Evolutionary conservation across 2,329 filamentous ascomycete genomes (phyloP), one percentile per base, ranked within the genome.

Genomic region (Beauveria medogensis): DNA sequence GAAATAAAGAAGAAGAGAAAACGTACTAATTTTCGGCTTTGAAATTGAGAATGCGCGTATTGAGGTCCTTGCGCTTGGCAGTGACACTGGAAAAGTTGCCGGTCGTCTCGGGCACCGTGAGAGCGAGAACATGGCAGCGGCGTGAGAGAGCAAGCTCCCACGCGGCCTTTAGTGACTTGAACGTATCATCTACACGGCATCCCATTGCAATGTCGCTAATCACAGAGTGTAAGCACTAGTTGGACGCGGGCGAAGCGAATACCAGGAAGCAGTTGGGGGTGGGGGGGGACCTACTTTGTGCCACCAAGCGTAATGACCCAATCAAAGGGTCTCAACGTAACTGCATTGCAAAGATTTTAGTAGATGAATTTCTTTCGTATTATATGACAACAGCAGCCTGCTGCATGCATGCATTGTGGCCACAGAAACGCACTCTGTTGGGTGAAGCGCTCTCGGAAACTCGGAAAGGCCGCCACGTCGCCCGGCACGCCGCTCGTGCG

Each of bases 291-390:
- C 24, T 72, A 81, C 75, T 88, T 89, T 54, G 85, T 88, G 2
- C 85, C 86, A 9, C 83, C 85, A 2, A 89, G 77, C 5, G 88
- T 71, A 37, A 89, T 79, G 16, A 82, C 79, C 83, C 84, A 88
- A 74, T 87, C 82, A 64, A 75, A 85, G 1, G 64, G 61, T 4
- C 16, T 26, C 12, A 22, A 14, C 5, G 50, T 60, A 5, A 60
- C 57, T 60, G 34, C 14, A 2, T 16, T 41, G 10, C 0, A 5
- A 12, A 14, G 10, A 3, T 26, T 16, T 43, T n/a, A 8, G n/a
- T n/a, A 12, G 4, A 34, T 34, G 1, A 34, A 4, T 34, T 34
- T 22, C 22, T 9, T 34, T 43, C 40, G 1, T 4, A 6, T 7
- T n/a, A 3, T n/a, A n/a, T n/a, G n/a, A 34, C 3, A 12, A 2